These are phyloP conservation scores for Flammula alnicola DNA, from an alignment of 1,284 basidiomycete genomes.

Conservation along the genomic window DNA sequence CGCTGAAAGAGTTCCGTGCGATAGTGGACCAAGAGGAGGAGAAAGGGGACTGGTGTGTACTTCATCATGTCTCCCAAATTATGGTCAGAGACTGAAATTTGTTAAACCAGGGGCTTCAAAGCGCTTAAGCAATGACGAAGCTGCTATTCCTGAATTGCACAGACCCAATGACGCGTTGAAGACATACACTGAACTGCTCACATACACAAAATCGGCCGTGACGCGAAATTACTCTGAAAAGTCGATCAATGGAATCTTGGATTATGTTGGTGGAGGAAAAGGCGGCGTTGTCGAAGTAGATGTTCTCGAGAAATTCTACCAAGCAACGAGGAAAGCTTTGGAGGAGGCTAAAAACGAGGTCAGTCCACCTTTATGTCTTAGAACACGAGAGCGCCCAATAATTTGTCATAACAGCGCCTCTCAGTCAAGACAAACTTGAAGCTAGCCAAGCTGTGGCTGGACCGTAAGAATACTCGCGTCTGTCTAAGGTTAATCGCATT, in stretches of 20 bases:
- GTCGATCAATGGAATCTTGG: constrained; percentile 97
- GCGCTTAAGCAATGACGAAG: constrained; percentile 98
- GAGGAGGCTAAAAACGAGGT: constrained; percentile 97
- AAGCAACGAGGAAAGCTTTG: constrained; percentile 88
- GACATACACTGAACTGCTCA: constrained; percentile 85
- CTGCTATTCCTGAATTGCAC: constrained; percentile 84
- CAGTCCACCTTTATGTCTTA: constrained; percentile 27
- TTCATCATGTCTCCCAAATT: background rate
- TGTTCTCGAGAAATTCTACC: constrained; percentile 93
- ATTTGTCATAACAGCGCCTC: constrained; percentile 66
- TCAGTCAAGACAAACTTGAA: constrained; percentile 97
- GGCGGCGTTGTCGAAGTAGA: constrained; percentile 83
- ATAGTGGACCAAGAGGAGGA: constrained; percentile 91
- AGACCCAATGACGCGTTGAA: constrained; percentile 85
- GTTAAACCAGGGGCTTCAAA: constrained; percentile 89
- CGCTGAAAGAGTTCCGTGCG: constrained; percentile 83
- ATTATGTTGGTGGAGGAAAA: constrained; percentile 96
- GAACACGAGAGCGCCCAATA: no score
- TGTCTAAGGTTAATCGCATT: constrained; percentile 68
- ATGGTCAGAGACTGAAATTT: constrained; percentile 3
- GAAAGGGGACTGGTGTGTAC: constrained; percentile 92
- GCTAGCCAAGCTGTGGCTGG: constrained; percentile 96
- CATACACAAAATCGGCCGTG: constrained; percentile 92
- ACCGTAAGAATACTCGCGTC: constrained; percentile 87
- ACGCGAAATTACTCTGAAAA: constrained; percentile 96